Evolutionary conservation across 2,329 filamentous ascomycete species (phyloP).

Genomic region (Grosmannia huntii): DNA sequence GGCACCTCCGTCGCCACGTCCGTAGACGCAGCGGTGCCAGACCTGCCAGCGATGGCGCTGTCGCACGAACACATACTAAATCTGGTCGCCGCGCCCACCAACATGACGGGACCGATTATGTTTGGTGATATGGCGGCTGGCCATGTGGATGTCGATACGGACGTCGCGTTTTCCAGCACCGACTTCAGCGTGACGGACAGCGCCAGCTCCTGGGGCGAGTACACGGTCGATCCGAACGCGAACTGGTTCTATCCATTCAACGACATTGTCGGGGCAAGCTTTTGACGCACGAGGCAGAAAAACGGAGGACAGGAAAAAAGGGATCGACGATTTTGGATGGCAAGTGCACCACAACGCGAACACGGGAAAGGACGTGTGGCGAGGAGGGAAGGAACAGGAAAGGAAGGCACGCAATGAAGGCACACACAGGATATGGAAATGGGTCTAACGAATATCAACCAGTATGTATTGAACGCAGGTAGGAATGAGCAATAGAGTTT

Average conservation of each 20-base stretch:
- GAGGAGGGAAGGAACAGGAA: background rate
- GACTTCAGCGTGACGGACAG: background rate
- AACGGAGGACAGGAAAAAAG: background rate
- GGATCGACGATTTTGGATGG: background rate
- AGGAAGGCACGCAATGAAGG: too few relatives aligned
- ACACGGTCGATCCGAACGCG: constrained; percentile 7
- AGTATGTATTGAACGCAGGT: background rate
- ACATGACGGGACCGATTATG: background rate
- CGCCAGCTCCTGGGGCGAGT: constrained; percentile 7
- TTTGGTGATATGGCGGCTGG: background rate
- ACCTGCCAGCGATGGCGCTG: background rate
- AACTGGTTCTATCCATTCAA: constrained; percentile 12
- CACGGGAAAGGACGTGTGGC: background rate
- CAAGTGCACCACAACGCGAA: background rate
- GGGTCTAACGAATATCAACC: background rate
- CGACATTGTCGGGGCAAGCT: constrained; percentile 3
- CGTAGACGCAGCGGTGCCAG: background rate
- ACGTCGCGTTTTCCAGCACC: constrained; percentile 2
- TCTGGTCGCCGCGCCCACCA: background rate
- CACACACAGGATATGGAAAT: background rate
- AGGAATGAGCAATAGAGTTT: too few relatives aligned
- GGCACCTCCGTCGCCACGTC: too few relatives aligned
- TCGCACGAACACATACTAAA: background rate
- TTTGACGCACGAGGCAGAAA: background rate
- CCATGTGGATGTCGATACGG: constrained; percentile 4